Base-by-base conservation (phyloP, 768 basidiomycete genomes). In the Ramaria rubella region DNA sequence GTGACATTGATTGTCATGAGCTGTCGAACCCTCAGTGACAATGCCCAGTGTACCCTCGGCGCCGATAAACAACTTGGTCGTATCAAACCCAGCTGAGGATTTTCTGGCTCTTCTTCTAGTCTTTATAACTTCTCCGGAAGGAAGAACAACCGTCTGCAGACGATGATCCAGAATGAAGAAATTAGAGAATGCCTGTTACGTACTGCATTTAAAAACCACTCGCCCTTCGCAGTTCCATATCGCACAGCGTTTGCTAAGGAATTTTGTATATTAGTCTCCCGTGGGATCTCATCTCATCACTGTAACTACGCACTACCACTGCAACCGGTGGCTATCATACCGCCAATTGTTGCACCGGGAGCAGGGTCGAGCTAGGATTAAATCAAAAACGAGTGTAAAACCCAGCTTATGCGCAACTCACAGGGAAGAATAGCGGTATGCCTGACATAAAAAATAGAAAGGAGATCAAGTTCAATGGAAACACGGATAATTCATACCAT, bases 151-250 rank as follows among this genome's bases (percentile, higher is more conserved):
- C 0, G 91, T 95, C 86, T 93, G 58, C 21, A 24, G 19, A 19
- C 52, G 31, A 30, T 15, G 36, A 55, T 51, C 33, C 44, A 14
- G 54, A 52, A 48, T 12, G 3, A 9, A 19, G 45, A n/a, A 48
- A 42, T 33, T 30, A 42, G 29, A 38, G 26, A 17, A 29, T 15
- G 26, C 2, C 34, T 21, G 1, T 5, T 21, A 71, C 80, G 49
- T 64, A 90, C 90, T 23, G 80, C 80, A 62, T 93, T 94, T 40
- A 94, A 72, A 64, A 94, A 90, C 92, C 91, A 94, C 71, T 94
- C 91, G 0, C 76, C 88, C 65, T 86, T 90, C 0, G 90, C 91
- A 6, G 91, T 94, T 9, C 90, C 93, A 65, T 93, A 94, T 23
- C 90, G 73, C 1, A 90, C 89, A 1, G 88, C 87, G 61, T 89